Percentiles rank a stretch among this genome's conserved stretches.
Conservation (phyloP, 305 asterid genomes). For the Fraxinus ornus region DNA sequence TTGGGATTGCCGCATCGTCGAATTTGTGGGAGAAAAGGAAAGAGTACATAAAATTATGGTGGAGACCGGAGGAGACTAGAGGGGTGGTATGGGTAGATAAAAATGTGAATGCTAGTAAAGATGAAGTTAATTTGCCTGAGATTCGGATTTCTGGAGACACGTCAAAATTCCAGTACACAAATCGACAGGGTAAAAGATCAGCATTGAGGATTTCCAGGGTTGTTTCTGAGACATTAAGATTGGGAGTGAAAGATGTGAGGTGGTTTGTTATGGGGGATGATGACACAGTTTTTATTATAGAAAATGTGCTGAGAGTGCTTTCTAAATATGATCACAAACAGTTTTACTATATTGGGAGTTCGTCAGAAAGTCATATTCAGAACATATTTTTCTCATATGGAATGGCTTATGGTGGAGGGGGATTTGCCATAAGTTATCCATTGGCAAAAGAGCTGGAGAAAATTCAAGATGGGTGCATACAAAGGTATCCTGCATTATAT, state of each 20-base stretch:
- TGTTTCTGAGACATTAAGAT: slow-evolving; percentile 80
- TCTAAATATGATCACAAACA: slow-evolving; percentile 74
- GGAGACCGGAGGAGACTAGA: slow-evolving; percentile 67
- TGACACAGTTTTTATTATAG: slow-evolving; percentile 80
- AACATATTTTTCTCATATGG: slow-evolving; percentile 75
- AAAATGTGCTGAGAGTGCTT: slow-evolving; percentile 71
- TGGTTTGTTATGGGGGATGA: slow-evolving; percentile 99
- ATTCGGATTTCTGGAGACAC: slow-evolving; percentile 64
- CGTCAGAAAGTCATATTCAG: slow-evolving; percentile 90
- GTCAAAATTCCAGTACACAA: slow-evolving; percentile 52
- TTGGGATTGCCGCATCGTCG: slow-evolving; percentile 79
- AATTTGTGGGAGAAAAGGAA: slow-evolving; percentile 71
- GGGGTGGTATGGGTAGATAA: slow-evolving; percentile 83
- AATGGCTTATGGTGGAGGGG: slow-evolving; percentile 98
- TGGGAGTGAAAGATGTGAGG: slow-evolving; percentile 70
- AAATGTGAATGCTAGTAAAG: slow-evolving; percentile 19
- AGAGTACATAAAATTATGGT: slow-evolving; percentile 77
- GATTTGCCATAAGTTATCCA: slow-evolving; percentile 95
- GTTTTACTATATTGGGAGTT: slow-evolving; percentile 76
- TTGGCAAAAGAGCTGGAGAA: slow-evolving; percentile 76
- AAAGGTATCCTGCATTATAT: slow-evolving; percentile 73
- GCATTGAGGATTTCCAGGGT: slow-evolving; percentile 89
- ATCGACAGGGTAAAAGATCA: slow-evolving; percentile 67
- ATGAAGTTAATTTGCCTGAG: slow-evolving; percentile 44
- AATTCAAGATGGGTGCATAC: slow-evolving; percentile 85